Conservation (phyloP, 176 grass and related monocot species). For the Ananas comosus region DNA sequence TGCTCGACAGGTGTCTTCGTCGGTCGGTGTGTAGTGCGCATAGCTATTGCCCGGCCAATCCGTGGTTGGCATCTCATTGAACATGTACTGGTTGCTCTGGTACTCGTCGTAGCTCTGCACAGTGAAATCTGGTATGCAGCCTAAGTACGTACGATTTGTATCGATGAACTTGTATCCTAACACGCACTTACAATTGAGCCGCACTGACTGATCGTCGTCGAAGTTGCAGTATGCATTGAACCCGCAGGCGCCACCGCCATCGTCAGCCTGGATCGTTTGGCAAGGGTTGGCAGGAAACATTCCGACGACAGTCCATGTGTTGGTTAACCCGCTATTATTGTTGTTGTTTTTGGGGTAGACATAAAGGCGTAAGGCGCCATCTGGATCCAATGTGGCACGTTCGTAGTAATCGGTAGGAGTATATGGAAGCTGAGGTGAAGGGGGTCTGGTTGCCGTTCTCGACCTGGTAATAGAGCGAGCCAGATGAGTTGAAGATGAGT, state of each 20-base stretch:
- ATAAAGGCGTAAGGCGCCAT: constrained; percentile 33
- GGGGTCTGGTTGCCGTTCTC: neutral
- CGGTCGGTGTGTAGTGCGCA: neutral
- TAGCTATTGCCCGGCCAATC: neutral
- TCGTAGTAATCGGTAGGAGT: constrained; percentile 12
- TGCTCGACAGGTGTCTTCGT: neutral
- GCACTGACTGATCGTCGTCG: neutral
- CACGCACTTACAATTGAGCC: neutral
- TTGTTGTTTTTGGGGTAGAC: constrained; percentile 15
- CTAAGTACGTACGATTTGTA: neutral
- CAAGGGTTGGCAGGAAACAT: neutral
- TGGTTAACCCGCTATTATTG: neutral
- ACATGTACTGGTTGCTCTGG: neutral
- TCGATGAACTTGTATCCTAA: neutral
- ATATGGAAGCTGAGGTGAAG: neutral
- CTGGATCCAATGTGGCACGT: constrained; percentile 30
- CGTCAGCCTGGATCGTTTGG: neutral
- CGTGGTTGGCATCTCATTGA: neutral
- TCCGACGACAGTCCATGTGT: neutral
- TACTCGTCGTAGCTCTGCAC: neutral
- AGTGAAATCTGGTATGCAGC: neutral
- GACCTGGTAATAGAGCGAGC: constrained; percentile 12
- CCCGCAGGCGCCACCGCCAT: neutral
- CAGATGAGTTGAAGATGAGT: constrained; percentile 26
- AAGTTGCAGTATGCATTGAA: neutral